Base-by-base conservation (phyloP, 2,329 filamentous ascomycete genomes). In the Alternaria triticina region DNA sequence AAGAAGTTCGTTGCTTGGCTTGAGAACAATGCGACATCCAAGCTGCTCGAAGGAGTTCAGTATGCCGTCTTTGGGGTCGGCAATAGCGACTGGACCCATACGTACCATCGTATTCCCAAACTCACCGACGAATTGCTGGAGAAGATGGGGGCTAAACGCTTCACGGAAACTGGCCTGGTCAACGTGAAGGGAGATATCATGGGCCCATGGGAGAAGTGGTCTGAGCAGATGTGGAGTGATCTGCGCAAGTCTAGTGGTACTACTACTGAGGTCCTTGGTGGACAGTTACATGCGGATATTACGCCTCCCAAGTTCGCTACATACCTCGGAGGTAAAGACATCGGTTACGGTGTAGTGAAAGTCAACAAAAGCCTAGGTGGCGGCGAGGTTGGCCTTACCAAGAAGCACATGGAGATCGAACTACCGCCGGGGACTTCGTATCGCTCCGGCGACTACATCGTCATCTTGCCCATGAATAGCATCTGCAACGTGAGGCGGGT, bases 31-130 rank as follows among this genome's bases (percentile, higher is more conserved):
- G 81, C 85, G 59, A 83, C 80, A 9, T 65, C 78, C 4, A 80
- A 85, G 4, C 82, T 85, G 54, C 74, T 91, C 22, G 80, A 86
- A 12, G 59, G 59, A 9, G 85, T 90, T 1, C 82, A 85, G 2
- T 94, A 89, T 73, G 86, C 90, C 1, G 87, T 93, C 4, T 94
- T 91, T 75, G 91, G 90, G 2, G 90, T 89, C 57, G 91, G 91
- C 3, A 83, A 87, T 72, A 70, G 72, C 40, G 87, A 90, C 67
- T 86, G 84, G 85, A 78, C 77, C 0, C 68, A 77, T 7, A 93
- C 90, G 0, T 93, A 89, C 78, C 89, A 93, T 65, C 83, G 84
- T 8, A 84, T 93, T 7, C 91, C 91, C 0, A 91, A 83, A 28
- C 80, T 89, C 0, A 82, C 92, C 3, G 86, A 93, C 59, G 69